These are phyloP conservation scores for Trichoderma aggressivum DNA, from an alignment of 2,329 filamentous ascomycete species.

Conservation along the genomic window DNA sequence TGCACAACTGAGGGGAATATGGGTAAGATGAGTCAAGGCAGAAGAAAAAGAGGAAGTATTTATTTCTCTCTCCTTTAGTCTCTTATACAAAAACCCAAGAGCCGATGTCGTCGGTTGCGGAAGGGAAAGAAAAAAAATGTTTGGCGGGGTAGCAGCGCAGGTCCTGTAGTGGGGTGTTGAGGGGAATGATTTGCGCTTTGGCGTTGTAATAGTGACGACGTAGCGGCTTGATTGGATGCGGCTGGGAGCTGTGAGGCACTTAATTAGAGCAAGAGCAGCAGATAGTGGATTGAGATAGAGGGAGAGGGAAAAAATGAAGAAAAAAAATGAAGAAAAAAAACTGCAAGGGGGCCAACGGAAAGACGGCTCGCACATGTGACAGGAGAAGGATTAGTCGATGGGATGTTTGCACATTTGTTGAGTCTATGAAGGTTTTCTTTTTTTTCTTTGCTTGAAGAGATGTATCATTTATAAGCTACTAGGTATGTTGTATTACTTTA, in stretches of 20 bases:
- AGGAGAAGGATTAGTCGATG: no score
- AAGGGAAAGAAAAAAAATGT: conserved; percentile 14
- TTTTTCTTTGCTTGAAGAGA: background rate
- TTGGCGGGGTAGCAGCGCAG: conserved; percentile 20
- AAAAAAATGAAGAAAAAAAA: conserved; percentile 1
- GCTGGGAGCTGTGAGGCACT: background rate
- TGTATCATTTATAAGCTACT: background rate
- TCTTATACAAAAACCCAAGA: background rate
- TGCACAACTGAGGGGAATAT: background rate
- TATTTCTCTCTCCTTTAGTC: background rate
- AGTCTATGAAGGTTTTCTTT: background rate
- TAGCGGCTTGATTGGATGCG: background rate
- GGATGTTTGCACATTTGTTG: background rate
- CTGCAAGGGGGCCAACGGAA: background rate
- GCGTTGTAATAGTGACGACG: conserved; percentile 17
- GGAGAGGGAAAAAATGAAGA: background rate
- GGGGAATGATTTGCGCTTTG: conserved; percentile 14
- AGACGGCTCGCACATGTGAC: background rate
- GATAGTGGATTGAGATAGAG: background rate
- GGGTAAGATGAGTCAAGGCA: background rate
- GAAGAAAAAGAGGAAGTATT: background rate
- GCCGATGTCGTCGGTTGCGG: conserved; percentile 2
- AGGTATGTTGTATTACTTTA: background rate
- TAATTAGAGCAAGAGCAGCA: background rate
- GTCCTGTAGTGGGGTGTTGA: conserved; percentile 15